phyloP scores from a whole-genome alignment of 352 stramenopile genomes.

The Phytophthora parvispora region DNA sequence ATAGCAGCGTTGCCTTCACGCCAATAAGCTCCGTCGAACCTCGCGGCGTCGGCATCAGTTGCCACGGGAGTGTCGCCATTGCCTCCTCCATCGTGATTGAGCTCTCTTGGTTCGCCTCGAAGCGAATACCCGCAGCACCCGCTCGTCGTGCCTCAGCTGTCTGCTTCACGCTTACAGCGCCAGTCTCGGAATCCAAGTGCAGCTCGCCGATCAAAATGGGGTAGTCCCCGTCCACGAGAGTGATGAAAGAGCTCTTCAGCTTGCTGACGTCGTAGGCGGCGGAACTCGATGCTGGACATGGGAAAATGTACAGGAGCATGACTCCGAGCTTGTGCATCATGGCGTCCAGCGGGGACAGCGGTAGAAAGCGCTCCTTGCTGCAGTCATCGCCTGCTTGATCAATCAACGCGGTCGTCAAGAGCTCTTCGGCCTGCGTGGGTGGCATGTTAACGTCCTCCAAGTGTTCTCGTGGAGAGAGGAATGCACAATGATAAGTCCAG shows the following conservation, averaged over 20 bases:
- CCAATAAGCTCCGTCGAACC: slow-evolving; percentile 31
- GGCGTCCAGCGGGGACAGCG: slow-evolving; percentile 58
- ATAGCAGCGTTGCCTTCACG: slow-evolving; percentile 49
- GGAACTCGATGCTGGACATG: not conserved
- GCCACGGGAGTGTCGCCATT: slow-evolving; percentile 25
- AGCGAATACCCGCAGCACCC: slow-evolving; percentile 39
- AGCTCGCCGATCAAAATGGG: slow-evolving; percentile 45
- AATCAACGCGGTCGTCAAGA: not conserved
- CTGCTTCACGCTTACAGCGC: slow-evolving; percentile 44
- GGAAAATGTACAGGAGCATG: slow-evolving; percentile 63
- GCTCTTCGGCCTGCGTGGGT: slow-evolving; percentile 17
- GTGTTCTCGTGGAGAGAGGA: not conserved
- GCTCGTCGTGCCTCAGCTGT: not conserved
- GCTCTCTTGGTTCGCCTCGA: slow-evolving; percentile 26
- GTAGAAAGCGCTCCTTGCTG: slow-evolving; percentile 7
- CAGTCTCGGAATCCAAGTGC: slow-evolving; percentile 27
- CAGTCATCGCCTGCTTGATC: not conserved
- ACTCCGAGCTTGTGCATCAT: slow-evolving; percentile 56
- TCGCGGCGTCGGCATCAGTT: slow-evolving; percentile 36
- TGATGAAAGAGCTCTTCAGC: slow-evolving; percentile 36
- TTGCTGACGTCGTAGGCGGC: slow-evolving; percentile 42
- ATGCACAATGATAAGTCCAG: not conserved
- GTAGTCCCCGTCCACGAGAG: slow-evolving; percentile 53
- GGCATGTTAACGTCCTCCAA: not conserved
- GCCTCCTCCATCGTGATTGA: slow-evolving; percentile 43